phyloP scores from a whole-genome alignment of 1,284 basidiomycete genomes.

The Rhodotorula sp. region DNA sequence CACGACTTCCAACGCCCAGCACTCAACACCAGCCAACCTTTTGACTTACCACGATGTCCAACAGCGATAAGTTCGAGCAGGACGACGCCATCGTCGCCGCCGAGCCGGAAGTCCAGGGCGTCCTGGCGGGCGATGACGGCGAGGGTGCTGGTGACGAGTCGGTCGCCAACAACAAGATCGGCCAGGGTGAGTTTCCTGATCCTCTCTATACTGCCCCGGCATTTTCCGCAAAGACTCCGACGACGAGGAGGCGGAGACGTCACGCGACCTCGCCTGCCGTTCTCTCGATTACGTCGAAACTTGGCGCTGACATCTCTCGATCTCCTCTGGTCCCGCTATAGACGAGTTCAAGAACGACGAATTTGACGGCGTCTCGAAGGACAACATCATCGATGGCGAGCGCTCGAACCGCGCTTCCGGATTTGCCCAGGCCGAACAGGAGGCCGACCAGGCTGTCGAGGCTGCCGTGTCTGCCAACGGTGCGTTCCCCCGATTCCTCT shows the following conservation, averaged over 20 bases:
- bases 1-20: background rate
- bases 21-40: no score
- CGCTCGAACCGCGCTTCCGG: conserved; percentile 15
- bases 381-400: conserved; percentile 33
- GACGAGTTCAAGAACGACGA: conserved; percentile 31
- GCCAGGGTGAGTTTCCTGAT: background rate
- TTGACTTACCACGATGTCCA: no score
- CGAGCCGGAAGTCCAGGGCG: conserved; percentile 7
- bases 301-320: background rate
- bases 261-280: no score
- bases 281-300: no score
- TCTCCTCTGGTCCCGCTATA: background rate
- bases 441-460: conserved; percentile 27
- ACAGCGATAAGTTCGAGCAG: conserved; percentile 29
- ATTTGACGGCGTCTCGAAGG: conserved; percentile 27
- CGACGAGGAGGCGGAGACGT: background rate
- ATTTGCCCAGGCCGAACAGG: conserved; percentile 16
- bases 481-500: background rate
- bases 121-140: conserved; percentile 4
- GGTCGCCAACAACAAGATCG: conserved; percentile 14
- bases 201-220: background rate
- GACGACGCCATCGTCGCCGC: conserved; percentile 27
- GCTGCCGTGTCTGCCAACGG: conserved; percentile 17
- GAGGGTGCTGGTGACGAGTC: background rate
- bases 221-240: background rate